Evolutionary conservation across 163 green algal genomes (phyloP).

Genomic region (Scenedesmus sp.): DNA sequence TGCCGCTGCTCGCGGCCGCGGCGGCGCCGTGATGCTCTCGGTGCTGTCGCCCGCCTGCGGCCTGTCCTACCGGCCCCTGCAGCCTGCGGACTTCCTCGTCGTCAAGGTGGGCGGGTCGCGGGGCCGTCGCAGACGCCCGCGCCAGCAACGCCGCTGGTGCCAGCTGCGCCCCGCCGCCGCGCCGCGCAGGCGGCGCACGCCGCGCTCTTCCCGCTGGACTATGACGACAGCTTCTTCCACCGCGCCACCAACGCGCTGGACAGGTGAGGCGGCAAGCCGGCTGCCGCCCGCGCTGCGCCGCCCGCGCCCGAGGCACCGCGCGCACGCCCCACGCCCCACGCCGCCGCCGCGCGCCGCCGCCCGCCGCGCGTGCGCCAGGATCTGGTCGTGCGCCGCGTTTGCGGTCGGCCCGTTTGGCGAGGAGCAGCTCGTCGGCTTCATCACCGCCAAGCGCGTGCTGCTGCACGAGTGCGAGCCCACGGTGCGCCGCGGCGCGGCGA

Average conservation of each 20-base stretch:
- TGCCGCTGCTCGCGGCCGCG: too few relatives aligned
- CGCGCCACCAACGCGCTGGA: constrained; percentile 51
- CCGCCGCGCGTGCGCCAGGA: neutral
- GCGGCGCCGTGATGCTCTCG: too few relatives aligned
- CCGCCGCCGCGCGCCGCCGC: too few relatives aligned
- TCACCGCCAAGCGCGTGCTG: constrained; percentile 56
- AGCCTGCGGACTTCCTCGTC: constrained; percentile 13
- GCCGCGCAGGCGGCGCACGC: constrained; percentile 42
- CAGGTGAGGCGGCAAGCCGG: constrained; percentile 39
- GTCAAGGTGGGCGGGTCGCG: constrained; percentile 15
- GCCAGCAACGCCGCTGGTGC: neutral
- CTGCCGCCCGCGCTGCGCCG: neutral
- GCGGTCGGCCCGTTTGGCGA: neutral
- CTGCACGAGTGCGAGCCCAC: constrained; percentile 57
- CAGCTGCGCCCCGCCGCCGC: neutral
- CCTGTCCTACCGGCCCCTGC: constrained; percentile 29
- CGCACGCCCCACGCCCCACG: too few relatives aligned
- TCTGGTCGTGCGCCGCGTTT: constrained; percentile 43
- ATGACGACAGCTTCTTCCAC: constrained; percentile 63
- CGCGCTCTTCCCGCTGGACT: constrained; percentile 64
- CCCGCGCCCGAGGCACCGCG: too few relatives aligned
- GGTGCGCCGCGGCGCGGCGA: constrained; percentile 47
- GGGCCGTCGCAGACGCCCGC: neutral
- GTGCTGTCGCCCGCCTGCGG: neutral
- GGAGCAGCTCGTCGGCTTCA: constrained; percentile 59